Base-by-base conservation (phyloP, 2,329 filamentous ascomycete species). In the Paracoccidioides brasiliensis region DNA sequence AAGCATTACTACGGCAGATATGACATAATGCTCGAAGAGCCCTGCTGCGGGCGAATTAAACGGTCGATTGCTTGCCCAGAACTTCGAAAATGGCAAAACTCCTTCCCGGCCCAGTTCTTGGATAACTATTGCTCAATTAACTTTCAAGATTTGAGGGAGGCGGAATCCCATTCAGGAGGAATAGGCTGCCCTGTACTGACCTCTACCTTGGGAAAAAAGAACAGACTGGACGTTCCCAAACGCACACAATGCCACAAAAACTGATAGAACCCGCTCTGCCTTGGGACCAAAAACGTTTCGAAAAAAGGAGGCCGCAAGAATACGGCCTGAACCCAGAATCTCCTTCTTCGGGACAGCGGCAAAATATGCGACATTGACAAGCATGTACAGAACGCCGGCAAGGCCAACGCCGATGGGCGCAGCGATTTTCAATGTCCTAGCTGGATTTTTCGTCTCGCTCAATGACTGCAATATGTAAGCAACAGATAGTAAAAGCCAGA, bases 31-130 rank as follows among this genome's bases (percentile, higher is more conserved):
- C 22, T 86, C 74, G 61, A 86, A 80, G 8, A 74, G 62, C 9
- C 70, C 70, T 5, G 80, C 72, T n/a, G 80, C 76, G 0, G 84
- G 84, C 0, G 84, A 78, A 55, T 83, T 81, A 58, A 82, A 84
- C 0, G 84, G 85, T 68, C 78, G 80, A 63, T 82, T 84, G 3
- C 82, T 85, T 0, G 84, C 84, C 80, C 81, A 87, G 65, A 88
- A 79, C 2, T 75, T 74, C 58, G 80, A 81, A 55, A 78, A 84
- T 0, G 85, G 85, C 12, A 88, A 64, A 4, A 88, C 71, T 0
- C 83, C 83, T 63, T 88, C 84, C 63, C 85, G 85, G 0, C 80
- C 85, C 46, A 88, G 72, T 66, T 87, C 84, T 58, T 74, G 71
- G 46, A 72, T 66, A 56, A 72, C 68, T 70, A 33, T 45, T 15